Evolutionary conservation across 2,329 filamentous ascomycete genomes (phyloP).

Genomic region (Colletotrichum viniferum): DNA sequence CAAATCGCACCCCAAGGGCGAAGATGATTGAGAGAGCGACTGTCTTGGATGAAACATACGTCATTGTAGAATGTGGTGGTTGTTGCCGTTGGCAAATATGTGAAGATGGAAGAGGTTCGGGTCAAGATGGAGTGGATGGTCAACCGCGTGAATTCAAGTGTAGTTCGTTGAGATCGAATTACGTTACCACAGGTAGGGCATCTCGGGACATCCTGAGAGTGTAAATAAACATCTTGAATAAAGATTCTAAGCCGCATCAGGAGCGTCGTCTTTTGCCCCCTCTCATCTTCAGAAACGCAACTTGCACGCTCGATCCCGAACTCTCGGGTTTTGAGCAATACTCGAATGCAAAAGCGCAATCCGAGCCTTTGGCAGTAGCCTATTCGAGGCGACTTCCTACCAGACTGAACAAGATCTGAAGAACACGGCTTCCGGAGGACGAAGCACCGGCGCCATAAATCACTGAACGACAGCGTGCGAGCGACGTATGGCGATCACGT

Average conservation of each 20-base stretch:
- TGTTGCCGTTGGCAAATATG: background rate
- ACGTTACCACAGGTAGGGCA: too few species aligned
- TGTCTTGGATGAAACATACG: background rate
- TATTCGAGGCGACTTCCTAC: rapidly evolving
- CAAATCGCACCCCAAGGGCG: background rate
- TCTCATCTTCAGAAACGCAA: background rate
- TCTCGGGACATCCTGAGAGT: background rate
- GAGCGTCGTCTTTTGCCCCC: background rate
- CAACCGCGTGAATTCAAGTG: background rate
- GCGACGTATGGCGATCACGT: background rate
- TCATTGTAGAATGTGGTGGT: rapidly evolving
- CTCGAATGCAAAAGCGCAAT: background rate
- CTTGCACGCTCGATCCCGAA: background rate
- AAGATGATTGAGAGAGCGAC: background rate
- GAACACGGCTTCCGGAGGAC: too few species aligned
- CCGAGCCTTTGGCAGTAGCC: background rate
- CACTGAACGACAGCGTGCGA: background rate
- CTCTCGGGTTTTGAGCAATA: background rate
- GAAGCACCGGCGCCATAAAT: rapidly evolving
- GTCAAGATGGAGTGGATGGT: background rate
- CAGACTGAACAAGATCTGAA: background rate
- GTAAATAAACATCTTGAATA: background rate
- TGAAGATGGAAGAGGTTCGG: background rate
- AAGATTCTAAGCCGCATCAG: too few species aligned
- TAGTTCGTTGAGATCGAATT: background rate